Evolutionary conservation across 192 early-diverging fungal species (phyloP), one percentile per base, ranked within the genome.

Genomic region (Mortierella hygrophila): DNA sequence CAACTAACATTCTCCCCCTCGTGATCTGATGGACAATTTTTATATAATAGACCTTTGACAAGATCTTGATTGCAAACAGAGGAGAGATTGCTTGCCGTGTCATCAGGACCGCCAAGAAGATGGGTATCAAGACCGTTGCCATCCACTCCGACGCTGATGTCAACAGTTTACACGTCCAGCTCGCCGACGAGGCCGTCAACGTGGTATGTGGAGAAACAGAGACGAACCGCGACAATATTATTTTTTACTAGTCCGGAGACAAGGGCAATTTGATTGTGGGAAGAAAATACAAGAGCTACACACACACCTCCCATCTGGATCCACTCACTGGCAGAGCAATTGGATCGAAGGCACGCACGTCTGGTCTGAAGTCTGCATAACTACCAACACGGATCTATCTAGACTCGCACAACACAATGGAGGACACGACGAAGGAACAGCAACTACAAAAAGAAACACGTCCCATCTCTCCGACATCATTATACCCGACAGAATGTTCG

Each of bases 1-100:
- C n/a, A 35, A 65, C 26, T 65, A 52, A 52, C 3, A 52, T 3
- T 46, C 11, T 46, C 44, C 13, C 21, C 9, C 11, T 15, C 29
- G 23, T 70, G 52, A 37, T 65, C 32, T 44, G 32, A 74, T 46
- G 60, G 29, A 76, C 46, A 52, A 52, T 3, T 52, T 5, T 16
- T 15, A 6, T 52, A 75, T 23, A 35, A 47, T 88, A 93, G 92
- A 93, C 92, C 7, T 98, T 98, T 85, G 93, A 96, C 92, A 99
- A 97, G 88, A 95, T 99, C 71, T 90, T 99, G 68, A 93, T 99
- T 68, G 97, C 98, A 52, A 99, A 99, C 92, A 94, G 98, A 70
- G 98, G 98, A 76, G 98, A 99, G 83, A 99, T 99, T 78, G 98
- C 98, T 0, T 94, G 93, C 88, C 96, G 98, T 70, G 95, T 99